These are phyloP conservation scores for Clavispora phyllophila DNA, from an alignment of 805 yeast genomes.

Conservation along the genomic window DNA sequence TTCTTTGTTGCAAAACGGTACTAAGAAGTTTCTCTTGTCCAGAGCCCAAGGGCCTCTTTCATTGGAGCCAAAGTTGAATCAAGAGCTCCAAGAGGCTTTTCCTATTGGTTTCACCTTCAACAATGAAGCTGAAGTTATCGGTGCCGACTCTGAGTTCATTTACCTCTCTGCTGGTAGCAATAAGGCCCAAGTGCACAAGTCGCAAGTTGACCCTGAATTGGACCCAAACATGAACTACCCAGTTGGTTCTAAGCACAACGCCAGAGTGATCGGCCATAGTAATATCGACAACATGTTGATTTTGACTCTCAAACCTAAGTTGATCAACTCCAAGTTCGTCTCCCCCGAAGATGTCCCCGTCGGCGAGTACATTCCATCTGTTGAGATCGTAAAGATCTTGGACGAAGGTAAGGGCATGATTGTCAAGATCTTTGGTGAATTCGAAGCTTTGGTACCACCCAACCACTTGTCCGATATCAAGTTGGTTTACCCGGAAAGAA, in stretches of 20 bases:
- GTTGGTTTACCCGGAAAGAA: constrained; percentile 85
- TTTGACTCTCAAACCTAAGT: constrained; percentile 63
- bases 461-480: constrained; percentile 79
- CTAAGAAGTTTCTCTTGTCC: constrained; percentile 62
- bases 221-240: constrained; percentile 46
- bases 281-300: constrained; percentile 60
- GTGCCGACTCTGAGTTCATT: constrained; percentile 52
- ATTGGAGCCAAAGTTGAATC: constrained; percentile 18
- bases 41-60: constrained; percentile 49
- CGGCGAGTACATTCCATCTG: constrained; percentile 59
- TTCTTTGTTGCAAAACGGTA: constrained; percentile 41
- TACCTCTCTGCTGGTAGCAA: constrained; percentile 55
- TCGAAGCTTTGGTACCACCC: constrained; percentile 70
- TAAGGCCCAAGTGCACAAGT: constrained; percentile 73
- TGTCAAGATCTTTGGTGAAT: constrained; percentile 59
- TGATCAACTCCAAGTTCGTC: constrained; percentile 61
- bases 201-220: constrained; percentile 54
- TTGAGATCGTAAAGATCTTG: constrained; percentile 49
- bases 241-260: constrained; percentile 63
- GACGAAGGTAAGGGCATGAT: constrained; percentile 60
- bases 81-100: constrained; percentile 51
- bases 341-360: constrained; percentile 67
- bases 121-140: constrained; percentile 56
- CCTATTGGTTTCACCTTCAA: constrained; percentile 67
- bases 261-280: constrained; percentile 73